These are phyloP conservation scores for Nectriaceae sp. DNA, from an alignment of 2,329 filamentous ascomycete genomes.

Conservation along the genomic window DNA sequence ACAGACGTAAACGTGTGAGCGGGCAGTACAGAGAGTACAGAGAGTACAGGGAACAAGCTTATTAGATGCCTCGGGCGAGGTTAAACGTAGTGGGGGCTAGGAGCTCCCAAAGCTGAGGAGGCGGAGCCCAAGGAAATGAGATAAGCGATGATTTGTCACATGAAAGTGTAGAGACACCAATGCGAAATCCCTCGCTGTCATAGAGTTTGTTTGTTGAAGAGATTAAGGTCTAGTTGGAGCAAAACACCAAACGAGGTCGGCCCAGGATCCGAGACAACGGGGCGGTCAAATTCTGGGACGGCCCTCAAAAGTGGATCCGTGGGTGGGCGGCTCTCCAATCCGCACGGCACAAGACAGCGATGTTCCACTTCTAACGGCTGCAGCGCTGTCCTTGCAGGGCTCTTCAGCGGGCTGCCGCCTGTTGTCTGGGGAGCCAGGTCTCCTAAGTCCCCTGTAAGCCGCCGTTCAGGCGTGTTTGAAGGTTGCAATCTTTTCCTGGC, in stretches of 20 bases:
- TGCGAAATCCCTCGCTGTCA: not conserved
- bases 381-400: slow-evolving; percentile 5
- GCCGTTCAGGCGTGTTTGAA: too few species aligned
- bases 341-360: not conserved
- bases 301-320: not conserved
- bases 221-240: too few species aligned
- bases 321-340: too few species aligned
- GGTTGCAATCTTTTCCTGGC: too few species aligned
- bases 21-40: not conserved
- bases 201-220: not conserved
- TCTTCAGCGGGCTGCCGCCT: slow-evolving; percentile 1
- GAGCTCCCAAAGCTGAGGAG: not conserved
- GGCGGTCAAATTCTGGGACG: slow-evolving; percentile 16
- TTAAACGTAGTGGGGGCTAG: not conserved
- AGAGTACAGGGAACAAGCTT: not conserved
- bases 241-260: slow-evolving; percentile 15
- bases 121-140: not conserved
- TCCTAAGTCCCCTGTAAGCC: not conserved
- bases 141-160: slow-evolving; percentile 3
- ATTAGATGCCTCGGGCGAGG: not conserved
- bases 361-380: slow-evolving; percentile 4
- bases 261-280: slow-evolving; percentile 24
- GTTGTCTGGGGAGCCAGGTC: not conserved
- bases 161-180: not conserved
- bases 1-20: not conserved